A percentile compares a stretch with the other conserved stretches of the same genome.
Evolutionary conservation across 2,329 filamentous ascomycete genomes (phyloP).

Genomic region (Pestalotiopsis sp.): DNA sequence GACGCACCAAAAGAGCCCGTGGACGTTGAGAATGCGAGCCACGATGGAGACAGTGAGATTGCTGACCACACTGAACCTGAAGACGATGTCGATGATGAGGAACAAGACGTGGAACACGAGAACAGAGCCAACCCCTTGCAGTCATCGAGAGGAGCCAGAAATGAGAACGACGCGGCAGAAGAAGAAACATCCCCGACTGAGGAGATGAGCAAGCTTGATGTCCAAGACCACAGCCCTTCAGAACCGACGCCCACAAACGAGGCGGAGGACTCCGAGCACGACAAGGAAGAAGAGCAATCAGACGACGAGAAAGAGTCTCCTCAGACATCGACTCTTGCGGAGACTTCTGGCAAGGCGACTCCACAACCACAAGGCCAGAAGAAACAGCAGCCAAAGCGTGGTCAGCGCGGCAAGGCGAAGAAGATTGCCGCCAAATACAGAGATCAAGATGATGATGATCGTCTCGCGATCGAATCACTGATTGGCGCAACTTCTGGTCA

Average conservation of each 20-base stretch:
- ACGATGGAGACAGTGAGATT: slow-evolving; percentile 20
- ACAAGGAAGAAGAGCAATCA: slow-evolving; percentile 29
- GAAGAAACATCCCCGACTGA: slow-evolving; percentile 21
- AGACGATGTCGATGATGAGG: slow-evolving; percentile 26
- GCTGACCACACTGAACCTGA: slow-evolving; percentile 29
- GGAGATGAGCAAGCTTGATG: slow-evolving; percentile 22
- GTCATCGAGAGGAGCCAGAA: slow-evolving; percentile 25
- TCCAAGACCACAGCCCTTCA: slow-evolving; percentile 12
- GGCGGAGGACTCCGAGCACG: slow-evolving; percentile 16
- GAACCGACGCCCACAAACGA: background rate
- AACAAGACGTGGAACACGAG: slow-evolving; percentile 23
- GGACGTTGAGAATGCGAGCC: slow-evolving; percentile 1
- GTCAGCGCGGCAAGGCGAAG: slow-evolving; percentile 80
- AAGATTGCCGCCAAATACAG: slow-evolving; percentile 89
- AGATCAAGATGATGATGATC: slow-evolving; percentile 92
- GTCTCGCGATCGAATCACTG: slow-evolving; percentile 77
- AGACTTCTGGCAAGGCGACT: slow-evolving; percentile 24
- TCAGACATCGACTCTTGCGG: slow-evolving; percentile 21
- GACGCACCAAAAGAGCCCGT: background rate
- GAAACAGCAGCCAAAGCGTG: slow-evolving; percentile 60
- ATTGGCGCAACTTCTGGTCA: slow-evolving; percentile 73
- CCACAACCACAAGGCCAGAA: slow-evolving; percentile 35
- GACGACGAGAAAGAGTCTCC: slow-evolving; percentile 35
- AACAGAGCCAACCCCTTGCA: slow-evolving; percentile 36
- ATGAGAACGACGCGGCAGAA: slow-evolving; percentile 18